Base-by-base conservation (phyloP, 2,329 filamentous ascomycete genomes). In the Aspergillus arachidicola region DNA sequence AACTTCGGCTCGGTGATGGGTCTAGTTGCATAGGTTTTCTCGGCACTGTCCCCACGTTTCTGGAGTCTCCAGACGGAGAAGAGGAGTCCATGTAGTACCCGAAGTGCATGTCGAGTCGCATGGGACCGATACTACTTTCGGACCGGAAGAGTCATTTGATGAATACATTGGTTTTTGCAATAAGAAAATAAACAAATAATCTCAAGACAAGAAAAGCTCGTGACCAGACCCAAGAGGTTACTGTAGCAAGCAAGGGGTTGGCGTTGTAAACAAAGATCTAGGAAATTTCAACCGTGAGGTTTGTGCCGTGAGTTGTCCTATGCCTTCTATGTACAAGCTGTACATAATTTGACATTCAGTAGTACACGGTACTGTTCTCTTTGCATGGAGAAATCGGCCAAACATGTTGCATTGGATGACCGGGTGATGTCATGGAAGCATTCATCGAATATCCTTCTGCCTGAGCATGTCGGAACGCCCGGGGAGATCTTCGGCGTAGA, bases 341-440 rank as follows among this genome's bases (percentile, higher is more conserved):
- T 41, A 2, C 36, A 36, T 16, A 36, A 16, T 36, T 16, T 16
- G 34, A 36, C 34, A 12, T 36, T 36, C 34, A 14, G 36, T 41
- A 41, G 36, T 19, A 19, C 6, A 41, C 16, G 36, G 19, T 41
- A 7, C 6, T 41, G 16, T 41, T 19, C 7, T 9, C 16, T 3
- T 19, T 2, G 19, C 1, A 50, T 50, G 16, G 45, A 16, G 26
- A n/a, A 4, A 32, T 1, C 30, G 30, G 30, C 10, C 11, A 32
- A 32, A 32, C 30, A 11, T 50, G 26, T 50, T 50, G 46, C 46
- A 50, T 30, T 19, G 26, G 26, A 28, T 7, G 12, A 2, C 26
- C 23, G n/a, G 46, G 26, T 54, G 43, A 71, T 65, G 50, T 54
- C 50, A 54, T 54, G 30, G 46, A 30, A 50, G 46, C 23, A 50